Base-by-base conservation (phyloP, 164 flowering plant species). In the Vitis riparia region DNA sequence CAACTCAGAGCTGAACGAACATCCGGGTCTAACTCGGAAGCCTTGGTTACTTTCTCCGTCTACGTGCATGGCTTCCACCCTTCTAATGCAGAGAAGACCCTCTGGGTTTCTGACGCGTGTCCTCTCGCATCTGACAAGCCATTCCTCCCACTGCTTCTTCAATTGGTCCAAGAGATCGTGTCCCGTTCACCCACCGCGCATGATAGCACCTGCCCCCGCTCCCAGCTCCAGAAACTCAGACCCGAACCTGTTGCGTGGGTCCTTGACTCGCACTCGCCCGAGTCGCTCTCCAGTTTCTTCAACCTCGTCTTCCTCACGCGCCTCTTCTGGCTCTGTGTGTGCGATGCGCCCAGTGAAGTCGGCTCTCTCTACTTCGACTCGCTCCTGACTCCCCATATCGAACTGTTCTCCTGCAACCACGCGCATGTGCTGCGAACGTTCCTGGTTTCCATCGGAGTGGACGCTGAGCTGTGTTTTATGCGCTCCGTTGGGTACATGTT, bases 91-190 rank as follows among this genome's bases (percentile, higher is more conserved):
- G 30, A 68, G 30, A 82, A 75, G 66, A 72, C 85, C 5, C 71
- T 92, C 15, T 94, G 97, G 99, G 84, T 85, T 10, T 94, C 99
- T 1, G 83, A 86, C 84, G 76, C 84, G 60, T 92, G 94, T 76
- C 75, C 83, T 8, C 80, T 93, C 55, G 78, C 80, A 10, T 72
- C 89, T 1, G 76, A 80, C n/a, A 76, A 84, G 32, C 87, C 94
- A 16, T 85, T 86, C 77, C 83, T 89, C 15, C 91, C 96, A 0
- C 85, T 95, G 16, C 49, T 95, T 14, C 85, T 89, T 50, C 99
- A 95, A 74, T 87, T 95, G 16, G 81, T 92, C 69, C 87, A 86
- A 44, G 97, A 95, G 70, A 88, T 74, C 80, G 80, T 91, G 8
- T 52, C 81, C 55, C 88, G 82, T 7, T 73, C 97, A 11, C 99